phyloP scores from a whole-genome alignment of 1,284 basidiomycete species.

The Cryptococcus sp. region DNA sequence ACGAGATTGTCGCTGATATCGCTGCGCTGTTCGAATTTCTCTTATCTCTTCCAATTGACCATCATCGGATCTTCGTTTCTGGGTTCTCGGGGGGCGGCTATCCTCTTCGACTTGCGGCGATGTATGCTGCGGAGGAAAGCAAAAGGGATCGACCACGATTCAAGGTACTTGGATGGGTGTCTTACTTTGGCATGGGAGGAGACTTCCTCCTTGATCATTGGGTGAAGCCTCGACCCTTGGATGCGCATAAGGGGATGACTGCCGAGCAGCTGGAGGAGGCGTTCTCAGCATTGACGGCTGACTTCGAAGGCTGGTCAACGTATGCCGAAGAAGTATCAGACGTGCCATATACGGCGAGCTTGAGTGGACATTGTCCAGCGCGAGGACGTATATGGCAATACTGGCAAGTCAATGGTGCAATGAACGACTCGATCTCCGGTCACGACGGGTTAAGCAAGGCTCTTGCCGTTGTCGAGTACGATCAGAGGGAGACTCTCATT shows the following conservation, averaged over 20 bases:
- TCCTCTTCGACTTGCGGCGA: constrained; percentile 8
- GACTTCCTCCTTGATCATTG: constrained; percentile 12
- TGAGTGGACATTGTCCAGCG: not conserved
- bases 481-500: not conserved
- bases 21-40: constrained; percentile 4
- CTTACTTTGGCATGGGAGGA: constrained; percentile 12
- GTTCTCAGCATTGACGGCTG: no score
- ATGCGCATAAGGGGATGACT: not conserved
- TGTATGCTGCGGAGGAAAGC: constrained; percentile 7
- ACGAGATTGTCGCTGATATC: constrained; percentile 9
- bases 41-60: not conserved
- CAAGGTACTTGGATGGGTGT: constrained; percentile 5
- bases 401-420: constrained; percentile 1
- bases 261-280: not conserved
- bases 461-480: not conserved
- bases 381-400: constrained; percentile 4
- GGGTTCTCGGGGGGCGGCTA: constrained; percentile 13
- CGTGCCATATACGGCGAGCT: not conserved
- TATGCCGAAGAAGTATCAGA: constrained; percentile 1
- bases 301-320: not conserved
- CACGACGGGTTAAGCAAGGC: constrained; percentile 1
- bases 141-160: not conserved
- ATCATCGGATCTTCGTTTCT: constrained; percentile 8
- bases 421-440: constrained; percentile 8
- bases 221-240: not conserved